A percentile compares a stretch with the other conserved stretches of the same genome.
Evolutionary conservation across 129 eudicot genomes (phyloP).

Genomic region (Flaveria bidentis): DNA sequence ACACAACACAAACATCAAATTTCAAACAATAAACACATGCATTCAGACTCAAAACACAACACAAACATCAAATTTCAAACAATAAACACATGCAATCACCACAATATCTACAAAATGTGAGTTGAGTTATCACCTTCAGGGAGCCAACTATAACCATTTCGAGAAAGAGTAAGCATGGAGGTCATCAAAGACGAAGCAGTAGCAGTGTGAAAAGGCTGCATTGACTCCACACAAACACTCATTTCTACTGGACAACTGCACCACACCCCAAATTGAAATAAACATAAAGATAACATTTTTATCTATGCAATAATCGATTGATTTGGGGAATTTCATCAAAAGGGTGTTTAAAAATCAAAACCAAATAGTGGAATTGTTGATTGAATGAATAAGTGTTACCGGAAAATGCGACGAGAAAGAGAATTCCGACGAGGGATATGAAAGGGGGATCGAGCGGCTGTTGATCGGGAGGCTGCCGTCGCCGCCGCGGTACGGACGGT

Average conservation of each 20-base stretch:
- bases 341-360: not conserved
- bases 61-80: not conserved
- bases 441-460: constrained; percentile 34
- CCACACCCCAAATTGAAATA: not conserved
- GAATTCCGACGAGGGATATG: constrained; percentile 31
- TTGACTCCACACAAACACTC: constrained; percentile 72
- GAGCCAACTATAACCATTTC: constrained; percentile 68
- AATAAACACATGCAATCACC: not conserved
- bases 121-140: constrained; percentile 59
- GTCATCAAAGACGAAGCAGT: constrained; percentile 98
- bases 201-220: constrained; percentile 87
- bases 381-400: constrained; percentile 17
- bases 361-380: not conserved
- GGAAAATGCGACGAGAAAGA: constrained; percentile 38
- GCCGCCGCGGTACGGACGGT: constrained; percentile 37
- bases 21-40: not conserved
- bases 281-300: not conserved
- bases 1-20: not conserved
- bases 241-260: constrained; percentile 71
- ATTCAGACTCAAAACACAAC: not conserved
- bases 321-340: not conserved
- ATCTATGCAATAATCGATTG: not conserved
- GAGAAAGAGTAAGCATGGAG: constrained; percentile 78
- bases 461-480: constrained; percentile 34
- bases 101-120: not conserved